phyloP scores from a whole-genome alignment of 805 yeast genomes.

The Ogataea chonburiensis region DNA sequence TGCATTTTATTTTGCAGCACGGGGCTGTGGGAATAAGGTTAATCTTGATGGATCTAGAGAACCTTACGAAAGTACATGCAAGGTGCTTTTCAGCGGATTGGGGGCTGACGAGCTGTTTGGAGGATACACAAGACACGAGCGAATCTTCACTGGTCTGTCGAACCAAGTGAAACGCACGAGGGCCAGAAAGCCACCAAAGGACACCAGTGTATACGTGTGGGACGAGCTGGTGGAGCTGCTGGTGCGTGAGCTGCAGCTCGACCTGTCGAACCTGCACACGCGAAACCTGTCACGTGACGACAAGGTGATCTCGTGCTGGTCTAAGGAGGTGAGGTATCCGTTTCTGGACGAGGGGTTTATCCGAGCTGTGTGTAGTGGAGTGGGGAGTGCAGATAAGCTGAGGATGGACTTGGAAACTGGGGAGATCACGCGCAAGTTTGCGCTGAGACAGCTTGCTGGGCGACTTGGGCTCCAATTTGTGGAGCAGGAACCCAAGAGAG shows the following conservation, averaged over 20 bases:
- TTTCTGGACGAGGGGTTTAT: conserved; percentile 68
- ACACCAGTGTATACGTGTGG: conserved; percentile 15
- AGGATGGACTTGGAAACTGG: conserved; percentile 37
- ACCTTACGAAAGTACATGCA: conserved; percentile 50
- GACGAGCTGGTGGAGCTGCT: conserved; percentile 40
- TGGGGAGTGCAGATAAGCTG: conserved; percentile 50
- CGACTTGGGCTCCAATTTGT: conserved; percentile 46
- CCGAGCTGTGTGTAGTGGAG: conserved; percentile 40
- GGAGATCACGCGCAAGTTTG: conserved; percentile 44
- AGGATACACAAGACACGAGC: conserved; percentile 85
- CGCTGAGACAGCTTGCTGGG: conserved; percentile 63
- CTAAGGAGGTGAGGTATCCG: conserved; percentile 88
- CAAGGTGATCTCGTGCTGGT: conserved; percentile 80
- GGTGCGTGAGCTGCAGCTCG: conserved; percentile 59
- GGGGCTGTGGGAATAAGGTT: conserved; percentile 44
- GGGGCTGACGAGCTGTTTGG: conserved; percentile 98
- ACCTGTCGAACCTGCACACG: conserved; percentile 69
- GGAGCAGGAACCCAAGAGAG: conserved; percentile 77
- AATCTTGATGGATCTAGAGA: conserved; percentile 14
- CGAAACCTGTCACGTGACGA: conserved; percentile 92
- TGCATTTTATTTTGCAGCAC: conserved; percentile 90
- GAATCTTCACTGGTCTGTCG: conserved; percentile 40
- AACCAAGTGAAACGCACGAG: conserved; percentile 23
- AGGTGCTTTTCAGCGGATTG: conserved; percentile 82
- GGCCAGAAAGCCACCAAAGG: conserved; percentile 24